Base-by-base conservation (phyloP, 805 yeast genomes). In the Saccharomycopsis sp. region DNA sequence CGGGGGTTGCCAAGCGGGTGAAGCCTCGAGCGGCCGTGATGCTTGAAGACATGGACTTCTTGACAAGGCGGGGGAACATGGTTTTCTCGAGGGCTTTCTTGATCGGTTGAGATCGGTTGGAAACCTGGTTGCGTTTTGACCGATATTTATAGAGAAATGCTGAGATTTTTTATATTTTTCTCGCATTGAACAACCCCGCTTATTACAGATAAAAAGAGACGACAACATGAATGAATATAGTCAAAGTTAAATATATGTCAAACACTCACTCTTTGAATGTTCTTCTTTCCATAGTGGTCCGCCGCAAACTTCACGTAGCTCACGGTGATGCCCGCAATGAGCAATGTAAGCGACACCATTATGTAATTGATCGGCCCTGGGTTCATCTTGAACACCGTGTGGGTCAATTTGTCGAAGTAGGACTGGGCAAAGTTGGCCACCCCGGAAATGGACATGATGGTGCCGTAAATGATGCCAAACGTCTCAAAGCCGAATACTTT, bases 401-500 rank as follows among this genome's bases (percentile, higher is more conserved):
- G 94, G 0, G 96, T 87, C 30, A 69, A 53, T 33, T 63, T 64
- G 56, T 88, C 96, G 53, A 88, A 60, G 2, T 64, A 61, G 17
- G 80, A 76, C 54, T 85, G 95, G 4, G 72, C 53, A 51, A 85
- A 65, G 58, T 87, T 88, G 57, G 79, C 73, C n/a, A 80, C 47
- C 4, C 96, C 96, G 10, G 94, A 75, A 47, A 83, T 64, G 40
- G 86, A 78, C 56, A 87, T 85, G 53, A 87, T 69, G 13, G 89
- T 62, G 1, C 97, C 97, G 55, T 89, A 89, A 8, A 89, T 79
- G 2, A 87, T 82, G 29, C 96, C 96, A 61, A 89, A 88, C 1
- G 94, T 87, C 41, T 77, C 80, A 59, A 82, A 88, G 0, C 97
- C 97, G 63, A 89, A 88, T 21, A 88, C 89, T 56, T 88, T 88